A percentile compares a stretch with the other conserved stretches of the same genome.
Evolutionary conservation across 768 basidiomycete species (phyloP).

Genomic region (Pleurotus cornucopiae): DNA sequence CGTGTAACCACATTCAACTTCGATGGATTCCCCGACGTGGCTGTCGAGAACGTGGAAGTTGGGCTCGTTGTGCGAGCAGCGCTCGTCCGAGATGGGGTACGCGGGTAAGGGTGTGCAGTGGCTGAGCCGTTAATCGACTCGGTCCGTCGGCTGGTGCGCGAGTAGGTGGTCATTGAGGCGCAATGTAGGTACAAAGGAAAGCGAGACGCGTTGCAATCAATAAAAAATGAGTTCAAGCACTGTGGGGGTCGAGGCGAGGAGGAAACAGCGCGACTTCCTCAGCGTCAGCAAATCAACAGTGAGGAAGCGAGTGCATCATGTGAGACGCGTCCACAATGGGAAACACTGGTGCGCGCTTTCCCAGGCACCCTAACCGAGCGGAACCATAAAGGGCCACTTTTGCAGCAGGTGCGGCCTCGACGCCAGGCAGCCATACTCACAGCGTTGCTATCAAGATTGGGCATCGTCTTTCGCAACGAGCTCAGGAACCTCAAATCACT

Average conservation of each 20-base stretch:
- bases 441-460: no score
- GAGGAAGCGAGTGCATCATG: background rate
- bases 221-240: no score
- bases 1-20: constrained; percentile 70
- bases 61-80: background rate
- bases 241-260: no score
- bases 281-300: no score
- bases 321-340: constrained; percentile 24
- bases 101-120: background rate
- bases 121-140: background rate
- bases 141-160: background rate
- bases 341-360: constrained; percentile 13
- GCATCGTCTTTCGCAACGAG: no score
- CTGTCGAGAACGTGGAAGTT: constrained; percentile 18
- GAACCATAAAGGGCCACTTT: no score
- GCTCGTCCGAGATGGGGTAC: background rate
- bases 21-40: constrained; percentile 37
- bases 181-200: no score
- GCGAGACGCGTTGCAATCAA: no score
- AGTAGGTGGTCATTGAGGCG: background rate
- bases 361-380: constrained; percentile 8
- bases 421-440: no score
- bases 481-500: no score
- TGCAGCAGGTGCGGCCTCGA: no score
- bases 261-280: no score